Conservation (phyloP, 2,329 filamentous ascomycete genomes). For the Fulvia fulva region DNA sequence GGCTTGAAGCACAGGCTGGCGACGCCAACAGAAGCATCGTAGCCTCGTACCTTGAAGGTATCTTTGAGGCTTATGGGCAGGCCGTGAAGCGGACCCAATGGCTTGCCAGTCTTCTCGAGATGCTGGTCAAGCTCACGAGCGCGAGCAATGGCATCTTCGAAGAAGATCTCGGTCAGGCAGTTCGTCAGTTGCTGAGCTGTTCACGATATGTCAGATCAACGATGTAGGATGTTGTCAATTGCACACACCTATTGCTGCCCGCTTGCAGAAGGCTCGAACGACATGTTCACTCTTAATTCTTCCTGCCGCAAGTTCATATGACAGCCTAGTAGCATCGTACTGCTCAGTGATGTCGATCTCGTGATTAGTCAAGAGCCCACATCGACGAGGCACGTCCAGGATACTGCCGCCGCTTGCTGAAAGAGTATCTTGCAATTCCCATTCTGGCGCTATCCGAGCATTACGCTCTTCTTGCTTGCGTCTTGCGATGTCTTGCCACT, state of each 20-base stretch:
- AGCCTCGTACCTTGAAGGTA: constrained; percentile 34
- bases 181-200: constrained; percentile 44
- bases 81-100: constrained; percentile 45
- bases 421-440: constrained; percentile 35
- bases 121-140: constrained; percentile 41
- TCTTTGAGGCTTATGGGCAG: constrained; percentile 37
- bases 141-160: constrained; percentile 35
- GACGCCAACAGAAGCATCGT: constrained; percentile 40
- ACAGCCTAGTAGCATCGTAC: constrained; percentile 45
- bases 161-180: constrained; percentile 43
- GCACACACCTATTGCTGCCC: constrained; percentile 38
- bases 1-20: constrained; percentile 43
- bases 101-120: constrained; percentile 32
- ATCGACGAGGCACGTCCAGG: constrained; percentile 49
- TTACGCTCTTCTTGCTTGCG: constrained; percentile 43
- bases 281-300: constrained; percentile 15
- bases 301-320: constrained; percentile 34
- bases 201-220: not conserved
- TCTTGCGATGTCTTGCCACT: constrained; percentile 40
- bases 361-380: constrained; percentile 48
- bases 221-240: not conserved
- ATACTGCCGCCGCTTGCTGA: constrained; percentile 30
- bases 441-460: constrained; percentile 42
- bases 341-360: constrained; percentile 56
- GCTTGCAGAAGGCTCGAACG: constrained; percentile 43